Percentiles rank a stretch among this genome's conserved stretches.
Conservation (phyloP, 2,329 filamentous ascomycete genomes). For the Fusarium goolgardi region DNA sequence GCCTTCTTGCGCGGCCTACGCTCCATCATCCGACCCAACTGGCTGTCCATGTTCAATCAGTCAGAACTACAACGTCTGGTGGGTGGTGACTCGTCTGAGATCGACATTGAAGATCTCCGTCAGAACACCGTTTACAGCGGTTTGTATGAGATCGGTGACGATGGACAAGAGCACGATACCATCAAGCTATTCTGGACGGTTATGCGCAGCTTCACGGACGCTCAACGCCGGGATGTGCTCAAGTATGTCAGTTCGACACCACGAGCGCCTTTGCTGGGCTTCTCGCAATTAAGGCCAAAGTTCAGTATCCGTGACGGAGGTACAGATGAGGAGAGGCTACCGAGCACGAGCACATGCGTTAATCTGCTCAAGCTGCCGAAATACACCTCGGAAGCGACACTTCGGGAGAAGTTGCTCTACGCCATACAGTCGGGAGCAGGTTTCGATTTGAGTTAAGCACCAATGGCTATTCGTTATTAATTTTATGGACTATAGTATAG, state of each 20-base stretch:
- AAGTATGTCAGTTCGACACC: conserved; percentile 97
- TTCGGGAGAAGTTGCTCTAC: conserved; percentile 87
- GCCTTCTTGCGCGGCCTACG: conserved; percentile 89
- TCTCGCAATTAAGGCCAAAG: conserved; percentile 82
- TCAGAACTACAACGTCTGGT: conserved; percentile 93
- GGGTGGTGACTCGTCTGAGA: conserved; percentile 85
- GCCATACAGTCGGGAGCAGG: conserved; percentile 90
- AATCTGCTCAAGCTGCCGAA: conserved; percentile 92
- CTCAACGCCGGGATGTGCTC: conserved; percentile 84
- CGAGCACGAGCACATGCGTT: conserved; percentile 95
- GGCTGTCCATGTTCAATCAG: conserved; percentile 99
- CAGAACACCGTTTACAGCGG: conserved; percentile 88
- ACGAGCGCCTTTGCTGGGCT: conserved; percentile 88
- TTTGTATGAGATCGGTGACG: conserved; percentile 89
- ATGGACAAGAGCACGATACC: conserved; percentile 85
- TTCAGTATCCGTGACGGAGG: conserved; percentile 89
- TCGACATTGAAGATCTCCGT: conserved; percentile 88
- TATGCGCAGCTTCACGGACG: conserved; percentile 79
- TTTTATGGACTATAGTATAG: conserved; percentile 2
- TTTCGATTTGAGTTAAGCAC: conserved; percentile 78
- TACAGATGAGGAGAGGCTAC: conserved; percentile 74
- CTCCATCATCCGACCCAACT: conserved; percentile 88
- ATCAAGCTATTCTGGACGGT: conserved; percentile 92
- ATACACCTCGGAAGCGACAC: conserved; percentile 72
- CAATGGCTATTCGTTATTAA: too few species aligned